These are phyloP conservation scores for Thecaphora frezii DNA, from an alignment of 1,284 basidiomycete genomes.

Conservation along the genomic window DNA sequence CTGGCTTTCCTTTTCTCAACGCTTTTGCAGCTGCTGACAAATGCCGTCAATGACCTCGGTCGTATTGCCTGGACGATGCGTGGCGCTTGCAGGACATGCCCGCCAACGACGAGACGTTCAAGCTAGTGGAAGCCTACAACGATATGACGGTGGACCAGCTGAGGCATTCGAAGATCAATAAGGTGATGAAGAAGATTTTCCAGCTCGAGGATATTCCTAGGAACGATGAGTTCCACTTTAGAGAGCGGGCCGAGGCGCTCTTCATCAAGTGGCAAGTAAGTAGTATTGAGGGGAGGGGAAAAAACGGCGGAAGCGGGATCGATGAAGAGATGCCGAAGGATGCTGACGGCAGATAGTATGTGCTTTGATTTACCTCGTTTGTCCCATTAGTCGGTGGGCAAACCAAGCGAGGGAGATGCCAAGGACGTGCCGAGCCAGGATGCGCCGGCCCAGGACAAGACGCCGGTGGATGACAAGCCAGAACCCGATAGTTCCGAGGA, in stretches of 20 bases:
- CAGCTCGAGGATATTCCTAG: conserved; percentile 72
- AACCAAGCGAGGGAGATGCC: not conserved
- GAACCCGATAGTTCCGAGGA: not conserved
- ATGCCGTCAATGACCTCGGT: no score
- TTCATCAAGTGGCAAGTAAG: conserved; percentile 58
- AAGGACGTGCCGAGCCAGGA: not conserved
- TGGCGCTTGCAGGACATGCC: conserved; percentile 53
- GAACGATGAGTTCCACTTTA: conserved; percentile 84
- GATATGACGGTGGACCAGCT: conserved; percentile 81
- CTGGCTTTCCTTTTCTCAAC: no score
- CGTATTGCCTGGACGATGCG: no score
- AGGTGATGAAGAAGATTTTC: conserved; percentile 94
- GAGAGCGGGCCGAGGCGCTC: conserved; percentile 67
- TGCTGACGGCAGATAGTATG: no score
- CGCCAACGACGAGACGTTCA: conserved; percentile 74
- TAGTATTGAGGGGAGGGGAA: no score
- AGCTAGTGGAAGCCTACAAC: conserved; percentile 78
- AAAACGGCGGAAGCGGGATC: no score
- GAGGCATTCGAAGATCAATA: conserved; percentile 87
- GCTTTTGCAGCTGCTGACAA: no score
- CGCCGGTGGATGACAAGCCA: not conserved
- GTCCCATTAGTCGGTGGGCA: no score
- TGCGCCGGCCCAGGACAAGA: not conserved
- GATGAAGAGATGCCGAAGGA: no score
- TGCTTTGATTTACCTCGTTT: no score